These are phyloP conservation scores for Panellus pusillus DNA, from an alignment of 768 basidiomycete genomes.

Conservation along the genomic window DNA sequence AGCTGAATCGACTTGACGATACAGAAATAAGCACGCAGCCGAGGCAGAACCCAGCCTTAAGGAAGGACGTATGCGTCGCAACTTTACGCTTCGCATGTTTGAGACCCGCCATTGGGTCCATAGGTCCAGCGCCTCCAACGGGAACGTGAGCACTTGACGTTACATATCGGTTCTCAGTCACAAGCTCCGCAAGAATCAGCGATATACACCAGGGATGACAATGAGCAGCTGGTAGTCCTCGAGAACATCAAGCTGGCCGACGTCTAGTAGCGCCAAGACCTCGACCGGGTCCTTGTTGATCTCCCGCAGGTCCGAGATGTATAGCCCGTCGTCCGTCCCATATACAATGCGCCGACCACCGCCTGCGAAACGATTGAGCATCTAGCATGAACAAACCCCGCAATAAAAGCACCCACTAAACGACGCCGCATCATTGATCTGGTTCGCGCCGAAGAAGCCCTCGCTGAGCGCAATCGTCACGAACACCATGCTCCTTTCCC, in stretches of 20 bases:
- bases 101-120: constrained; percentile 86
- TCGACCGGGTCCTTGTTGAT: constrained; percentile 80
- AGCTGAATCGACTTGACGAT: constrained; percentile 95
- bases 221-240: constrained; percentile 95
- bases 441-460: constrained; percentile 85
- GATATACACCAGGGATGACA: constrained; percentile 88
- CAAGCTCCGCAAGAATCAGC: not conserved
- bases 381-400: constrained; percentile 7
- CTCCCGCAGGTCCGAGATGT: constrained; percentile 85
- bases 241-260: constrained; percentile 92
- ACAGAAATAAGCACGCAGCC: constrained; percentile 90
- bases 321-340: constrained; percentile 97
- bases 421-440: constrained; percentile 89
- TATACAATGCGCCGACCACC: constrained; percentile 86
- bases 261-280: constrained; percentile 85
- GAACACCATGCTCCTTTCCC: constrained; percentile 84
- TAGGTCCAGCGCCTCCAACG: constrained; percentile 89
- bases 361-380: constrained; percentile 43
- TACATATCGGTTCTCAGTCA: constrained; percentile 46
- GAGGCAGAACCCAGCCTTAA: constrained; percentile 93
- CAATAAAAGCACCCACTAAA: constrained; percentile 65
- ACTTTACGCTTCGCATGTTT: constrained; percentile 95
- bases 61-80: constrained; percentile 94
- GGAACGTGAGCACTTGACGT: constrained; percentile 94
- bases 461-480: constrained; percentile 84